phyloP scores from a whole-genome alignment of 305 asterid species.

The Solanum hybrid region DNA sequence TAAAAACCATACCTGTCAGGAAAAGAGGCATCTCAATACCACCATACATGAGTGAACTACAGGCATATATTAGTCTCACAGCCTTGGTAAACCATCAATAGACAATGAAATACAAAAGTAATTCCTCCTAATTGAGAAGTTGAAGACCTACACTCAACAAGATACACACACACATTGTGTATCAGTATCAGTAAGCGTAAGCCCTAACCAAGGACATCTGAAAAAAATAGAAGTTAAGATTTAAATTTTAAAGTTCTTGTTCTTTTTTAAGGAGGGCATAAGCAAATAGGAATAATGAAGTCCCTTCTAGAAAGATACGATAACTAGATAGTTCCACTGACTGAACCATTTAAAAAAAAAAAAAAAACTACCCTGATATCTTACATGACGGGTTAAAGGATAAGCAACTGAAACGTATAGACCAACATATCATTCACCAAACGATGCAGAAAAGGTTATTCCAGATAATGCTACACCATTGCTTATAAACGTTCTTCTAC shows the following conservation, averaged over 20 bases:
- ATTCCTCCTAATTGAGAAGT: background rate
- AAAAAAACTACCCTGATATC: background rate
- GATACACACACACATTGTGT: background rate
- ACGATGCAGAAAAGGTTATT: background rate
- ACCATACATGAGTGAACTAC: background rate
- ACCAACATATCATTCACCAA: background rate
- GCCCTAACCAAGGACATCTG: background rate
- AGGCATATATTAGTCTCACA: background rate
- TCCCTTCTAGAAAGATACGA: background rate
- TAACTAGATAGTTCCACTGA: background rate
- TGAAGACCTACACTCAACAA: background rate
- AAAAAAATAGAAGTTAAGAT: background rate
- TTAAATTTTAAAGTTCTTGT: background rate
- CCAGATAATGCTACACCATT: background rate
- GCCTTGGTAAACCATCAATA: background rate
- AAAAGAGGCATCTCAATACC: slow-evolving; percentile 16
- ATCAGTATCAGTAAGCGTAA: background rate
- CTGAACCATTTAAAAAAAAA: background rate
- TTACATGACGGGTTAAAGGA: background rate
- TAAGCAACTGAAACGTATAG: background rate
- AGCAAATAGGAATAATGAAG: background rate
- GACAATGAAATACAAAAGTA: background rate
- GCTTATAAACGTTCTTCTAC: background rate
- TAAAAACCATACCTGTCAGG: slow-evolving; percentile 66
- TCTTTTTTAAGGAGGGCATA: background rate